A percentile compares a stretch with the other conserved stretches of the same genome.
Conservation (phyloP, 2,329 filamentous ascomycete genomes). For the Apiospora phragmitis region DNA sequence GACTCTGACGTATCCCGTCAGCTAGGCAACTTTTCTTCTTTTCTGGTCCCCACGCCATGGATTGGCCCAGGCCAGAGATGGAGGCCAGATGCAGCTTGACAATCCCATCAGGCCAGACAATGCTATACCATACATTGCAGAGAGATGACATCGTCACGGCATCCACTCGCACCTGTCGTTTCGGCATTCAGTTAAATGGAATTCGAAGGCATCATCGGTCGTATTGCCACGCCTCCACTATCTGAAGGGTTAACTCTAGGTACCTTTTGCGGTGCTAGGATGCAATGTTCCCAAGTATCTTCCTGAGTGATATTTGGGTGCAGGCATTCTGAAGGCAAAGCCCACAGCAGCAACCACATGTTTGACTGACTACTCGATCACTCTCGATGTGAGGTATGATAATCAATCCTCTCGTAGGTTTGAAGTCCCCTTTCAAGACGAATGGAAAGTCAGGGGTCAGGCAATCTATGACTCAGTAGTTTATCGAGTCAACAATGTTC, state of each 20-base stretch:
- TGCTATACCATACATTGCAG: neutral
- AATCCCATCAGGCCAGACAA: neutral
- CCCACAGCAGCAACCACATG: neutral
- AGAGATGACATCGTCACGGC: neutral
- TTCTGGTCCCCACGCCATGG: neutral
- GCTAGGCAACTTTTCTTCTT: neutral
- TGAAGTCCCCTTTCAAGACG: neutral
- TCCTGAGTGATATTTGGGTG: neutral
- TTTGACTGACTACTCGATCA: no score
- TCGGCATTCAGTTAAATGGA: neutral
- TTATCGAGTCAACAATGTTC: neutral
- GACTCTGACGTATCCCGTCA: neutral
- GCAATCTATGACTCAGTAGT: neutral
- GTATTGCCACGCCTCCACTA: neutral
- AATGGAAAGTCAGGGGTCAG: neutral
- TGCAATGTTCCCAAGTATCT: neutral
- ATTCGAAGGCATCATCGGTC: neutral
- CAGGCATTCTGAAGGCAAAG: neutral
- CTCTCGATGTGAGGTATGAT: neutral
- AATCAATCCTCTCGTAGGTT: neutral
- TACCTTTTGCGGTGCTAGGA: neutral
- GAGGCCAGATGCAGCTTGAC: neutral
- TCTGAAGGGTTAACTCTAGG: neutral
- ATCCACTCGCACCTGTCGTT: neutral
- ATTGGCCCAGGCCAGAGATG: neutral